phyloP scores from a whole-genome alignment of 2,329 filamentous ascomycete genomes.

The Elsinoe arachidis region DNA sequence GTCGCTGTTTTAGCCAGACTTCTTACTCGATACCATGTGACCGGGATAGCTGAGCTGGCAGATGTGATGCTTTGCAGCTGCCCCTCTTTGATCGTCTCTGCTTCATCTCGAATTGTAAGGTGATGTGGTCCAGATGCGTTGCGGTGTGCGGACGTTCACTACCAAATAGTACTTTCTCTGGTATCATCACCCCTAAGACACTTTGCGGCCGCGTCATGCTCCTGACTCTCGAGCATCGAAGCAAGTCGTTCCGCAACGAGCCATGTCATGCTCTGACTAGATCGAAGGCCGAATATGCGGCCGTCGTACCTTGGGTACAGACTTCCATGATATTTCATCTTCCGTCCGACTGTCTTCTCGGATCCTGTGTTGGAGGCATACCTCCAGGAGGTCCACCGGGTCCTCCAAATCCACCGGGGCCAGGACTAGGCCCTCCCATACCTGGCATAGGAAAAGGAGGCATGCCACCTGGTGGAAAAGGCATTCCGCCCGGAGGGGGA shows the following conservation, averaged over 20 bases:
- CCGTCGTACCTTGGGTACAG: too few species aligned
- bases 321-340: not conserved
- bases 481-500: slow-evolving; percentile 21
- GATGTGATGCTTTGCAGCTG: not conserved
- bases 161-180: too few species aligned
- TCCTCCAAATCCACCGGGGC: slow-evolving; percentile 17
- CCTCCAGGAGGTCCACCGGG: slow-evolving; percentile 15
- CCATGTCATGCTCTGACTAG: too few species aligned
- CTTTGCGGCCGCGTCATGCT: not conserved
- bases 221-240: not conserved
- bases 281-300: too few species aligned
- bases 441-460: slow-evolving; percentile 29
- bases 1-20: not conserved
- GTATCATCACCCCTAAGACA: not conserved
- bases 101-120: not conserved
- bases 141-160: not conserved
- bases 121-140: not conserved
- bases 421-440: slow-evolving; percentile 19
- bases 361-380: slow-evolving; percentile 7
- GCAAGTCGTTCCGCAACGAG: too few species aligned
- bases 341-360: slow-evolving; percentile 3
- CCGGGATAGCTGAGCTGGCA: not conserved
- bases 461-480: slow-evolving; percentile 21
- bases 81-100: not conserved
- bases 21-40: not conserved